Conservation (phyloP, 108 stramenopile species). For the Aurantiochytrium sp. region DNA sequence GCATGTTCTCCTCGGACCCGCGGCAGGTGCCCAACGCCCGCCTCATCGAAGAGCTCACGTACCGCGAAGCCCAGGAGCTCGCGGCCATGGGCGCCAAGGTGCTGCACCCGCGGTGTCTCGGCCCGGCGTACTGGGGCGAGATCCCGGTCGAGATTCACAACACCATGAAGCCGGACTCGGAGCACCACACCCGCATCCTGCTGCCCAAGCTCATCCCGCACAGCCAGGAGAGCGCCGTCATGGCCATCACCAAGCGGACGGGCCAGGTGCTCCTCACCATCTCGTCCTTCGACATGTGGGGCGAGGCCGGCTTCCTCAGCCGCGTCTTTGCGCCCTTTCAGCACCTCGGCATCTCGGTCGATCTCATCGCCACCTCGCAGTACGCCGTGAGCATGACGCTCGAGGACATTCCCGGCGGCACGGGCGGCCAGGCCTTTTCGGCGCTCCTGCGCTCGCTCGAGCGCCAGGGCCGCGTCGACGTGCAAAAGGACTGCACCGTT, state of each 20-base stretch:
- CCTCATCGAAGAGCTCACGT: constrained; percentile 75
- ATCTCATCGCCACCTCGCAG: constrained; percentile 93
- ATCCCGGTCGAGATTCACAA: constrained; percentile 33
- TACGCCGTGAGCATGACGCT: constrained; percentile 93
- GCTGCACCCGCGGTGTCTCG: constrained; percentile 63
- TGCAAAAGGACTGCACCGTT: not conserved
- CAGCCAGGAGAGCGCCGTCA: constrained; percentile 51
- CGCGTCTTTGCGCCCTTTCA: constrained; percentile 86
- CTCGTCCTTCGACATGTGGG: constrained; percentile 79
- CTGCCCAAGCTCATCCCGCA: not conserved
- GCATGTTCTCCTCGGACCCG: constrained; percentile 90
- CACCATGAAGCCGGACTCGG: not conserved
- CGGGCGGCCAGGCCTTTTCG: not conserved
- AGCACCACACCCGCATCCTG: constrained; percentile 25
- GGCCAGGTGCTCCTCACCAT: constrained; percentile 84
- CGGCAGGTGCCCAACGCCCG: constrained; percentile 75
- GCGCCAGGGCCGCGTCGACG: not conserved
- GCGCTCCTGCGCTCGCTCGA: not conserved
- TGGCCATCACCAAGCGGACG: constrained; percentile 92
- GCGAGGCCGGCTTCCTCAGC: constrained; percentile 86
- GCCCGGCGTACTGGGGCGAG: not conserved
- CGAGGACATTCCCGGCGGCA: constrained; percentile 50
- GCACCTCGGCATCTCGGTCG: constrained; percentile 92
- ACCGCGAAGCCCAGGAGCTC: constrained; percentile 92
- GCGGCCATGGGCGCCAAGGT: constrained; percentile 98